Percentiles rank a stretch among this genome's conserved stretches.
These are phyloP conservation scores for Anthracocystis walkeri DNA, from an alignment of 1,284 basidiomycete genomes.

Conservation along the genomic window DNA sequence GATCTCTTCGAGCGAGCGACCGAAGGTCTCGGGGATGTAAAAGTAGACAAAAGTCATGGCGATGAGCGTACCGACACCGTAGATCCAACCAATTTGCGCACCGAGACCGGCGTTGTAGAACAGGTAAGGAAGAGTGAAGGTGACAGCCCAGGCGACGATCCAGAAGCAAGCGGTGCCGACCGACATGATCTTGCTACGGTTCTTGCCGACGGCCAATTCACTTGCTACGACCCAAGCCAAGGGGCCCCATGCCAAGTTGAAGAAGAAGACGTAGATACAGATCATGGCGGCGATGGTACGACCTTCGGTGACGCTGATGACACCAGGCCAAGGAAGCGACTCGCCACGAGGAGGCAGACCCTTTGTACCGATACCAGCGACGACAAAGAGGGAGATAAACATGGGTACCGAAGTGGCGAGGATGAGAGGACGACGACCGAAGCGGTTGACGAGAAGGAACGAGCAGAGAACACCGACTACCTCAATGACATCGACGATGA, in stretches of 20 bases:
- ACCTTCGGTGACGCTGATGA: conserved; percentile 57
- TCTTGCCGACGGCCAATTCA: conserved; percentile 70
- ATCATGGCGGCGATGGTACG: conserved; percentile 72
- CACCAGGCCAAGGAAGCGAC: conserved; percentile 48
- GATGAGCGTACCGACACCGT: conserved; percentile 68
- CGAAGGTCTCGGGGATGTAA: conserved; percentile 69
- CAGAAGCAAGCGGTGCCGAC: conserved; percentile 72
- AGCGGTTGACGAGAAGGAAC: conserved; percentile 71
- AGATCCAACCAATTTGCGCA: conserved; percentile 70
- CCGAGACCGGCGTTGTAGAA: conserved; percentile 70
- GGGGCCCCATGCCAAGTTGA: conserved; percentile 72
- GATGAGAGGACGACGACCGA: conserved; percentile 71
- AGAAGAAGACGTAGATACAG: conserved; percentile 71
- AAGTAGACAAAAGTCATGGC: conserved; percentile 71
- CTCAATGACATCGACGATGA: conserved; percentile 68
- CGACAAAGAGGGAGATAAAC: conserved; percentile 70
- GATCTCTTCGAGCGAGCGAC: conserved; percentile 63
- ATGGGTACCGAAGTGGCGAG: conserved; percentile 71
- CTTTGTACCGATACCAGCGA: conserved; percentile 69
- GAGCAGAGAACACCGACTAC: conserved; percentile 70
- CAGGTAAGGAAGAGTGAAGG: conserved; percentile 63
- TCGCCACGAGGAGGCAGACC: conserved; percentile 50
- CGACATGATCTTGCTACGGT: conserved; percentile 71
- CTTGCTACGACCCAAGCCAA: conserved; percentile 70
- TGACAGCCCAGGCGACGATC: conserved; percentile 71